Evolutionary conservation across 129 eudicot genomes (phyloP).

Genomic region (Cynara cardunculus): DNA sequence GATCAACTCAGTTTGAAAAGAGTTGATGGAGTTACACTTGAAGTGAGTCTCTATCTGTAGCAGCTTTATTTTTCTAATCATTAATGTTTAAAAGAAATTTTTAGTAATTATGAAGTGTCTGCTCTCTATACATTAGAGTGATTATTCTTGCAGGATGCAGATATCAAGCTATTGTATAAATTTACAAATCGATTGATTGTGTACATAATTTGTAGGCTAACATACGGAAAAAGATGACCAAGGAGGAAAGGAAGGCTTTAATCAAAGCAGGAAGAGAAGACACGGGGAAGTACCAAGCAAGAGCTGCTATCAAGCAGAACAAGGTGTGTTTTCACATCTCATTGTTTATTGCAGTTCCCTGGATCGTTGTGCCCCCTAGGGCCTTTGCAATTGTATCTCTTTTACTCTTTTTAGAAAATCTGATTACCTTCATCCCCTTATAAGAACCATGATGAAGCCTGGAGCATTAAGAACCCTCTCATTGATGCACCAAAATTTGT

Average conservation of each 20-base stretch:
- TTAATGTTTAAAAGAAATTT: neutral
- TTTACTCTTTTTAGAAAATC: neutral
- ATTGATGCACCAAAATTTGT: neutral
- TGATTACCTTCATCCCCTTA: neutral
- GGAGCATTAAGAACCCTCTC: neutral
- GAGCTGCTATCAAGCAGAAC: conserved; percentile 68
- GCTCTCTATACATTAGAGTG: neutral
- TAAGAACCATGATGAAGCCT: neutral
- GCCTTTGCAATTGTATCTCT: neutral
- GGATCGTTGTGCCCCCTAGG: conserved; percentile 3
- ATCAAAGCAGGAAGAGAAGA: conserved; percentile 84
- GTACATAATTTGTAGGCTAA: conserved; percentile 43
- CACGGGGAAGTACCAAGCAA: conserved; percentile 58
- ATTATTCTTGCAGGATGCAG: neutral
- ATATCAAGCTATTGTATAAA: neutral
- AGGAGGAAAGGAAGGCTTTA: conserved; percentile 72
- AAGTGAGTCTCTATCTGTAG: conserved; percentile 44
- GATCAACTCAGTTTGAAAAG: conserved; percentile 80
- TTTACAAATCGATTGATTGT: neutral
- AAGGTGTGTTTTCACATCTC: conserved; percentile 45
- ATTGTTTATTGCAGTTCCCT: neutral
- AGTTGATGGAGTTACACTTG: conserved; percentile 67
- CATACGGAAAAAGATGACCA: conserved; percentile 66
- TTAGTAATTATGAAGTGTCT: neutral
- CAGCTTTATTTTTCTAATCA: neutral